Conservation (phyloP, 2,329 filamentous ascomycete genomes). For the Rutstroemia sp. region DNA sequence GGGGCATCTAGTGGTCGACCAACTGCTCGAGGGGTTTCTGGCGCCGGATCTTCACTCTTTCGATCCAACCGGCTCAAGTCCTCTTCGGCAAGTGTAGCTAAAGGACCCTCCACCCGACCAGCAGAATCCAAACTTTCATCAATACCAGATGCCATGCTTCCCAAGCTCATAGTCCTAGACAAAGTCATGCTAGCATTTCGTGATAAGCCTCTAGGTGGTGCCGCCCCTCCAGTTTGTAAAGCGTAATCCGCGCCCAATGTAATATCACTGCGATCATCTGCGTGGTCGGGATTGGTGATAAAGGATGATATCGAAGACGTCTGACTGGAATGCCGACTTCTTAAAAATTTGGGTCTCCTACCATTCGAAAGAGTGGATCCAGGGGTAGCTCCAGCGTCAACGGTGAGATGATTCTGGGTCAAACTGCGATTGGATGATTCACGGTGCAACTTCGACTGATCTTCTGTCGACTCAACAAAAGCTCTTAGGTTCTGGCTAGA, state of each 20-base stretch:
- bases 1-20: constrained; percentile 51
- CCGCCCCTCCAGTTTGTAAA: constrained; percentile 72
- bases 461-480: constrained; percentile 16
- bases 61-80: constrained; percentile 38
- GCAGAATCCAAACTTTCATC: constrained; percentile 39
- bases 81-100: constrained; percentile 55
- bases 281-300: constrained; percentile 43
- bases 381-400: constrained; percentile 41
- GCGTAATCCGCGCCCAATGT: constrained; percentile 75
- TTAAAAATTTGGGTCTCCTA: constrained; percentile 48
- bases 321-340: constrained; percentile 46
- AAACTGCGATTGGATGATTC: constrained; percentile 30
- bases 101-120: constrained; percentile 35
- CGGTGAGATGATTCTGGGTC: constrained; percentile 17
- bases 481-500: constrained; percentile 8
- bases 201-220: constrained; percentile 46
- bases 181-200: constrained; percentile 48
- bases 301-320: constrained; percentile 55
- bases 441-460: constrained; percentile 26
- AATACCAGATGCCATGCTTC: constrained; percentile 76
- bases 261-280: constrained; percentile 55
- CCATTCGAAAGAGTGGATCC: constrained; percentile 38
- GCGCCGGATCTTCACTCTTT: constrained; percentile 39
- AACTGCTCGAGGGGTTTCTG: constrained; percentile 65
- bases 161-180: constrained; percentile 74